Percentiles rank a stretch among this genome's conserved stretches.
Conservation (phyloP, 768 basidiomycete species). For the Russula sp. region DNA sequence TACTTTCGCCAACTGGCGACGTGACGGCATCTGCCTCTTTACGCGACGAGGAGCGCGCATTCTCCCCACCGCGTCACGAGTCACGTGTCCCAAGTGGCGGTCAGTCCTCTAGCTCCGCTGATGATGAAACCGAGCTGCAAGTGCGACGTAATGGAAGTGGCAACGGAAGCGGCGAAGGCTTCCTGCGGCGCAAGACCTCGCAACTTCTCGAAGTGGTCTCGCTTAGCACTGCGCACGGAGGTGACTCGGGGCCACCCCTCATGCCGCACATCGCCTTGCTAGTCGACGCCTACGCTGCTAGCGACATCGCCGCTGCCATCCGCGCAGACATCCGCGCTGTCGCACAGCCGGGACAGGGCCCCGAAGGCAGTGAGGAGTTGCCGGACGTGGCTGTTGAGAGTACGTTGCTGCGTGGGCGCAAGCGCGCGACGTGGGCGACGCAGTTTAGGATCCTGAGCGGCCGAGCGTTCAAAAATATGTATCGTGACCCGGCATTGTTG, state of each 20-base stretch:
- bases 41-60: slow-evolving; percentile 66
- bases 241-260: slow-evolving; percentile 33
- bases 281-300: slow-evolving; percentile 65
- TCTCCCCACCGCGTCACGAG: slow-evolving; percentile 24
- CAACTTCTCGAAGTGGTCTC: slow-evolving; percentile 59
- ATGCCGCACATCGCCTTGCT: slow-evolving; percentile 61
- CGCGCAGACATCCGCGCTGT: slow-evolving; percentile 53
- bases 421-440: slow-evolving; percentile 79
- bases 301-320: slow-evolving; percentile 59
- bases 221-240: slow-evolving; percentile 30
- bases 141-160: slow-evolving; percentile 41
- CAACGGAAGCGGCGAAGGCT: slow-evolving; percentile 34
- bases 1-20: slow-evolving; percentile 33
- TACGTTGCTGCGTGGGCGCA: slow-evolving; percentile 57
- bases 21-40: slow-evolving; percentile 33
- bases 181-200: slow-evolving; percentile 66
- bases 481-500: slow-evolving; percentile 89
- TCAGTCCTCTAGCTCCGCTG: slow-evolving; percentile 31
- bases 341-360: slow-evolving; percentile 29
- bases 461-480: slow-evolving; percentile 96
- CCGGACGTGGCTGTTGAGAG: slow-evolving; percentile 70
- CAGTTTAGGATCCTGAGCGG: slow-evolving; percentile 95
- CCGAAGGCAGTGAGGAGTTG: slow-evolving; percentile 38
- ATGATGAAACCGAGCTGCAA: slow-evolving; percentile 49
- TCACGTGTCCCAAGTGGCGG: slow-evolving; percentile 11